Evolutionary conservation across 176 grass and related monocot species (phyloP), one percentile per base, ranked within the genome.

Genomic region (Pontederia crassipes): DNA sequence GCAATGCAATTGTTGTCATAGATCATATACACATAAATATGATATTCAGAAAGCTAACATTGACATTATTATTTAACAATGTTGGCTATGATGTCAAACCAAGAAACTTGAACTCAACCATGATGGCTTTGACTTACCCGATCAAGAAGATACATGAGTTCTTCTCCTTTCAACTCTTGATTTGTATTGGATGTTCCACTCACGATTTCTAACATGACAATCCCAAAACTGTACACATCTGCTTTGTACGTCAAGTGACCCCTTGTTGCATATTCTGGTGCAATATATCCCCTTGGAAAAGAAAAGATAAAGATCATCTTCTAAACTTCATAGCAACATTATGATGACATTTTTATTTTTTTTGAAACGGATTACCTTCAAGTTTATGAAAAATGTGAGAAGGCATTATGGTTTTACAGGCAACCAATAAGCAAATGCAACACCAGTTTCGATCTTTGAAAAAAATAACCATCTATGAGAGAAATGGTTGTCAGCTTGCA

Each of bases 181-280:
- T 52, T 86, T 15, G 58, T 75, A 67, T 81, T 91, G 73, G 55
- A 78, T 68, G 55, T 81, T 58, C 88, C 83, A 59, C 88, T 86
- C 67, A 86, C 88, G 64, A 86, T 65, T 76, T 86, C 88, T 53
- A 91, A 61, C 57, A 57, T 58, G 16, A 91, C 73, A 40, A 91
- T 80, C 49, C 88, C 88, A 28, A 86, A 91, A 49, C 79, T 80
- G 69, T 91, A 86, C 12, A 91, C 77, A 78, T 91, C 88, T 3
- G 82, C 74, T 86, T 91, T 91, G 52, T 76, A 75, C 59, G 88
- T 91, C 59, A 91, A 86, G 59, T 80, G 83, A 65, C 88, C 88
- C 74, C 88, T 86, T 72, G 83, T 91, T 20, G 83, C 80, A 83
- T 91, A 91, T 68, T 86, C 88, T 61, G 88, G 88, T 52, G 88